Evolutionary conservation across 2,329 filamentous ascomycete genomes (phyloP).

Genomic region (Capronia coronata): DNA sequence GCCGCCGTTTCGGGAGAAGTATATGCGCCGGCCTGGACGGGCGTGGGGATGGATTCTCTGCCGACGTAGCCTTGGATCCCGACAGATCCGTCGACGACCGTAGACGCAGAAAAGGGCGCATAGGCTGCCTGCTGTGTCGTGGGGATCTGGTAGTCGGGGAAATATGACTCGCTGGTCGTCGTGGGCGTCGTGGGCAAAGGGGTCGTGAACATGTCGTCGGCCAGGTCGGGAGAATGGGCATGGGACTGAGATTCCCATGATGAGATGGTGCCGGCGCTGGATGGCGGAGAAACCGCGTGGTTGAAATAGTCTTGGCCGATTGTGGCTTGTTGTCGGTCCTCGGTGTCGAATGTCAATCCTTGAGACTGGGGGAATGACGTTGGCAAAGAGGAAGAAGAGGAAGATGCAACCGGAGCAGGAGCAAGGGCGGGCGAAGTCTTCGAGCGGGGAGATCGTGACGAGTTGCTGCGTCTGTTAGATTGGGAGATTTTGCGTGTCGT

Average conservation of each 20-base stretch:
- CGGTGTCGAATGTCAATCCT: too few species aligned
- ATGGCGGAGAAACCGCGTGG: not conserved
- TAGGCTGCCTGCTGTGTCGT: not conserved
- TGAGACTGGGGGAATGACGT: too few species aligned
- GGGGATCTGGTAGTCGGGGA: not conserved
- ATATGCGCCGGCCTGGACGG: not conserved
- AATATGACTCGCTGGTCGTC: not conserved
- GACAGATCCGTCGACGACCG: too few species aligned
- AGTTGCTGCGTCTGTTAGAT: not conserved
- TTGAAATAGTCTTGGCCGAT: not conserved
- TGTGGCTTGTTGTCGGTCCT: not conserved
- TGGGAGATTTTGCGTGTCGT: not conserved
- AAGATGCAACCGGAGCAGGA: not conserved
- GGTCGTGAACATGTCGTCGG: constrained; percentile 11
- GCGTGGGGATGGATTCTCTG: not conserved
- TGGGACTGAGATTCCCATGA: constrained; percentile 5
- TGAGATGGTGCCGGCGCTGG: not conserved
- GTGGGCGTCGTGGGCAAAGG: constrained; percentile 6
- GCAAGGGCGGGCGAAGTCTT: constrained; percentile 2
- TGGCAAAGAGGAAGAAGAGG: too few species aligned
- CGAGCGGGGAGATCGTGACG: not conserved
- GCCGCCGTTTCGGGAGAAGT: not conserved
- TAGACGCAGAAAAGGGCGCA: not conserved
- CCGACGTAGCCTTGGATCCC: too few species aligned
- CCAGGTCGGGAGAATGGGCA: constrained; percentile 5